Percentiles rank a stretch among this genome's conserved stretches.
phyloP scores from a whole-genome alignment of 345 rosid species.

The Hibiscus mutabilis region DNA sequence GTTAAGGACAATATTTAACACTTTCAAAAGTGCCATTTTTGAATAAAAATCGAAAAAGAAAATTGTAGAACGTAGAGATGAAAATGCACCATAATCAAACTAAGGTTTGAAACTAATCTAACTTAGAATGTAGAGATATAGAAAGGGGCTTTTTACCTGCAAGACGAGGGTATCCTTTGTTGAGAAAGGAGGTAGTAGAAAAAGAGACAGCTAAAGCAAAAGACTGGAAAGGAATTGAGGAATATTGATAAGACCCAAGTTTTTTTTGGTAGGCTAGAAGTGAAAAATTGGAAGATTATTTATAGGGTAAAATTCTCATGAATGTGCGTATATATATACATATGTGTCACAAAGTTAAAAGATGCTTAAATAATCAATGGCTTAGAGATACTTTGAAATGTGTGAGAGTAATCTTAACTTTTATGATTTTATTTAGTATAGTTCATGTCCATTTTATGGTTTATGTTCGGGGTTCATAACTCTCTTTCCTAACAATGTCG shows the following conservation, averaged over 20 bases:
- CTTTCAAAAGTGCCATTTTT: background rate
- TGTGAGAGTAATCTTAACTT: too few species aligned
- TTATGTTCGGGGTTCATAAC: too few species aligned
- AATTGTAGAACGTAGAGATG: background rate
- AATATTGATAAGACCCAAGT: background rate
- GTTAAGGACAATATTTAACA: background rate
- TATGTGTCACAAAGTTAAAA: slow-evolving; percentile 1
- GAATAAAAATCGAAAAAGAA: background rate
- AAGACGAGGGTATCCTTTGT: background rate
- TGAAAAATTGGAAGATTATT: slow-evolving; percentile 13
- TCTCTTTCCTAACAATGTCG: too few species aligned
- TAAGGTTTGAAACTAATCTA: background rate
- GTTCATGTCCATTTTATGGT: too few species aligned
- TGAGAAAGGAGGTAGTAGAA: slow-evolving; percentile 1
- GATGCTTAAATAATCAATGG: background rate
- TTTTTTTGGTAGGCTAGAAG: background rate
- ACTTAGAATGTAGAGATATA: background rate
- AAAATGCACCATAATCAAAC: background rate
- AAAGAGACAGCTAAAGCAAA: background rate
- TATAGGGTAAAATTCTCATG: slow-evolving; percentile 3
- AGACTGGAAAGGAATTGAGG: background rate
- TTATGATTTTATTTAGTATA: too few species aligned
- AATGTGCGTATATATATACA: background rate
- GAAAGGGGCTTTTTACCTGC: background rate
- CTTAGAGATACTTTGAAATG: too few species aligned